Percentiles rank a stretch among this genome's conserved stretches.
Conservation (phyloP, 164 flowering plant genomes). For the Cinnamomum micranthum region DNA sequence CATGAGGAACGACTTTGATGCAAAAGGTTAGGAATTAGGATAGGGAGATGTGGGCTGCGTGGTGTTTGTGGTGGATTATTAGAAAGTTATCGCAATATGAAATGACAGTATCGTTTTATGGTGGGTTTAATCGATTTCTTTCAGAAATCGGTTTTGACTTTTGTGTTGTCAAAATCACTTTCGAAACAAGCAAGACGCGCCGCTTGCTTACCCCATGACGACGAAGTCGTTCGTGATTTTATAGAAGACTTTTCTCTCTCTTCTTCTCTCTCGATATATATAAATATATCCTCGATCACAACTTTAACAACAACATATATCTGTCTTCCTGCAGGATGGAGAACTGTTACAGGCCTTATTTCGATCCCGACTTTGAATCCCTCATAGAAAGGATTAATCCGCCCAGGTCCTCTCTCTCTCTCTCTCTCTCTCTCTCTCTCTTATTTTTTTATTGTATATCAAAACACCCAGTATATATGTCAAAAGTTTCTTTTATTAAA, state of each 20-base stretch:
- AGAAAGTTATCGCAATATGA: too few species aligned
- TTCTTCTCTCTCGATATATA: neutral
- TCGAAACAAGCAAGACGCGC: conserved; percentile 7
- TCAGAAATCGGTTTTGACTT: neutral
- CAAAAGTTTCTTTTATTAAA: neutral
- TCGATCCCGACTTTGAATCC: conserved; percentile 61
- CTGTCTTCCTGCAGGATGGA: conserved; percentile 26
- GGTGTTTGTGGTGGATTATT: too few species aligned
- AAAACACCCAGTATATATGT: neutral
- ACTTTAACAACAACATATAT: neutral
- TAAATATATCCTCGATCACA: neutral
- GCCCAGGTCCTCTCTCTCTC: conserved; percentile 46
- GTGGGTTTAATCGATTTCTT: too few species aligned
- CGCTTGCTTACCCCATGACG: conserved; percentile 6
- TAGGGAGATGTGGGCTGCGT: too few species aligned
- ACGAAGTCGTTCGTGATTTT: neutral
- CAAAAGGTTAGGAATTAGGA: too few species aligned
- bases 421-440: neutral
- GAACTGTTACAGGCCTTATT: conserved; percentile 51
- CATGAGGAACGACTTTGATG: too few species aligned
- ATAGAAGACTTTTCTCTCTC: neutral
- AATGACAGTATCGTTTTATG: too few species aligned
- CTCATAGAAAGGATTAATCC: conserved; percentile 77
- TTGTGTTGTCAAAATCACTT: conserved; percentile 5
- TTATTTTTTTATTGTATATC: too few species aligned